These are phyloP conservation scores for Byssoonygena ceratinophila DNA, from an alignment of 2,329 filamentous ascomycete species.

Conservation along the genomic window DNA sequence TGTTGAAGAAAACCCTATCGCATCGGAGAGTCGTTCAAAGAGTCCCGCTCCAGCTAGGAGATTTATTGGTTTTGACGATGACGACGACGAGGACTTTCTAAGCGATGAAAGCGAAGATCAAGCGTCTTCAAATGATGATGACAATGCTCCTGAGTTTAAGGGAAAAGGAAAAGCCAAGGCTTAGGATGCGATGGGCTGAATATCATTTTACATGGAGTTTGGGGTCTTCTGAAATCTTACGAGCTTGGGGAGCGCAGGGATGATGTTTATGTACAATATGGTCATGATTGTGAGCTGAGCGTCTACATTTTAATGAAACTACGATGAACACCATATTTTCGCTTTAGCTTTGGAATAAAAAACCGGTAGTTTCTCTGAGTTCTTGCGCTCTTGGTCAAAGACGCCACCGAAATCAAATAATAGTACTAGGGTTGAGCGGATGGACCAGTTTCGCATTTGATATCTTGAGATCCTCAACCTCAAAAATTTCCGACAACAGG, in stretches of 20 bases:
- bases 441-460: not conserved
- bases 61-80: constrained; percentile 41
- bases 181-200: constrained; percentile 13
- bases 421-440: not conserved
- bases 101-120: constrained; percentile 35
- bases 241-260: not conserved
- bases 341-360: not conserved
- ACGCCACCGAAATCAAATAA: not conserved
- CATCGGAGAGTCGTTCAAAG: constrained; percentile 19
- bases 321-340: not conserved
- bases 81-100: constrained; percentile 32
- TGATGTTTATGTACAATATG: not conserved
- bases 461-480: not conserved
- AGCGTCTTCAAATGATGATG: constrained; percentile 10
- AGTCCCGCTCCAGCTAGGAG: constrained; percentile 25
- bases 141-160: constrained; percentile 17
- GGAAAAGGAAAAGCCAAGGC: constrained; percentile 30
- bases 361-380: not conserved
- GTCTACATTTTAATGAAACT: not conserved
- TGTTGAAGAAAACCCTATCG: constrained; percentile 22
- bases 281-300: not conserved
- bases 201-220: constrained; percentile 20
- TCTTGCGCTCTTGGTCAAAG: not conserved
- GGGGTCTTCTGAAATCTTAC: constrained; percentile 11
- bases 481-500: not conserved